Evolutionary conservation across 2,329 filamentous ascomycete species (phyloP).

Genomic region (Chrysoporthe puriensis): DNA sequence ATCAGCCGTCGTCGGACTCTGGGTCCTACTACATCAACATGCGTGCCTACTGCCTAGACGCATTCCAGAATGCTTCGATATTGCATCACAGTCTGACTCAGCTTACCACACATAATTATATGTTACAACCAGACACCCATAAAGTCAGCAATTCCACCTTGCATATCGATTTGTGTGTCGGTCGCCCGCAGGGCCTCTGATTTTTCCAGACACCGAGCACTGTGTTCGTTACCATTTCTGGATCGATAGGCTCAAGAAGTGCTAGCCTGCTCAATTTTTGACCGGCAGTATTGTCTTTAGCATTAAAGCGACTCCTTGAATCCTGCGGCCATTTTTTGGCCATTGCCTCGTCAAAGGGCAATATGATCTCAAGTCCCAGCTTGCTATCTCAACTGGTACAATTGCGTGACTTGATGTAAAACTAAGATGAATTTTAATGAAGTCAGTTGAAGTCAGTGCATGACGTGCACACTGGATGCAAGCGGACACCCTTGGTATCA

Average conservation of each 20-base stretch:
- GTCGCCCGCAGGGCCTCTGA: neutral
- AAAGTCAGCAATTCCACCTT: neutral
- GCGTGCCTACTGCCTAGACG: neutral
- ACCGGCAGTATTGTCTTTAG: neutral
- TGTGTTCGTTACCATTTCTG: neutral
- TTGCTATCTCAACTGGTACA: neutral
- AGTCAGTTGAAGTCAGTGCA: neutral
- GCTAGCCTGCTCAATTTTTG: neutral
- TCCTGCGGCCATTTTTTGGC: neutral
- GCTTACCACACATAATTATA: neutral
- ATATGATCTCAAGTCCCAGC: neutral
- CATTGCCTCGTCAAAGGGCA: neutral
- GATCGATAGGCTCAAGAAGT: neutral
- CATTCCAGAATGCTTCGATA: neutral
- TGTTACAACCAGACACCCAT: neutral
- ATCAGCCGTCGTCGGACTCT: neutral
- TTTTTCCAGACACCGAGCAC: neutral
- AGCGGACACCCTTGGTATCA: too few relatives aligned
- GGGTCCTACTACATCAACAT: neutral
- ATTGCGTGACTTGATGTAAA: neutral
- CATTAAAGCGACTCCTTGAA: neutral
- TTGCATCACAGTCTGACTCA: neutral
- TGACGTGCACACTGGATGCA: neutral
- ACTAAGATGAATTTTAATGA: neutral
- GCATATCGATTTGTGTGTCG: too few relatives aligned